Evolutionary conservation across 1,139 yeast species (phyloP).

Genomic region (Taphrina wiesneri): DNA sequence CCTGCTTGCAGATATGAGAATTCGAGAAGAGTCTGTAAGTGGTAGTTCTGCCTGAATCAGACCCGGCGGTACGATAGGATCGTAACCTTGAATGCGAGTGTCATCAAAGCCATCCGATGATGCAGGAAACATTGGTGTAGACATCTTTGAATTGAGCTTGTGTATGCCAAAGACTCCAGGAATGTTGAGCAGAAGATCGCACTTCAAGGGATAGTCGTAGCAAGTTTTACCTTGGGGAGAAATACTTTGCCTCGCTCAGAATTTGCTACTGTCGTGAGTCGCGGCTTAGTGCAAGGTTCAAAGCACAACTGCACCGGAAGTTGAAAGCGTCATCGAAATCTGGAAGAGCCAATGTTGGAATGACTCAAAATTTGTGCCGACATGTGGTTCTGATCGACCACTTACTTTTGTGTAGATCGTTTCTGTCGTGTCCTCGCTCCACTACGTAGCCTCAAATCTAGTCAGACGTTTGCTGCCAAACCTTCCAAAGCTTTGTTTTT

Average conservation of each 20-base stretch:
- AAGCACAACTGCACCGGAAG: too few relatives aligned
- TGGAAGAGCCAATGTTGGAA: too few relatives aligned
- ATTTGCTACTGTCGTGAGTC: too few relatives aligned
- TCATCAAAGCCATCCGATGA: conserved; percentile 53
- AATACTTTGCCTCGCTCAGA: too few relatives aligned
- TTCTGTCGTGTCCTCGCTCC: background rate
- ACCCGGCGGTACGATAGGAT: conserved; percentile 95
- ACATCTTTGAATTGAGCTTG: background rate
- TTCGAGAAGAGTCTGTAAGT: conserved; percentile 60
- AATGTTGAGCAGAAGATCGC: too few relatives aligned
- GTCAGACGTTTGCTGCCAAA: too few relatives aligned
- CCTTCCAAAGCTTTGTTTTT: too few relatives aligned
- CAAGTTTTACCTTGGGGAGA: too few relatives aligned
- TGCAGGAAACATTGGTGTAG: conserved; percentile 41
- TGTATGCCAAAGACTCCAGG: too few relatives aligned
- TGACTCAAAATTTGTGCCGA: background rate
- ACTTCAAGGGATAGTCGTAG: too few relatives aligned
- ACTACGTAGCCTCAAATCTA: conserved; percentile 2
- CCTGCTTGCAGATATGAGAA: conserved; percentile 74
- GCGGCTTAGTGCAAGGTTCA: too few relatives aligned
- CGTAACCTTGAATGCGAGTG: conserved; percentile 69
- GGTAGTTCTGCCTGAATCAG: conserved; percentile 88
- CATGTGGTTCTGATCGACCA: background rate
- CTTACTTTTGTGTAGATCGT: background rate
- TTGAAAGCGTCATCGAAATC: too few relatives aligned